Evolutionary conservation across 306 rosid species (phyloP), one percentile per base, ranked within the genome.

Genomic region (Vigna mungo): DNA sequence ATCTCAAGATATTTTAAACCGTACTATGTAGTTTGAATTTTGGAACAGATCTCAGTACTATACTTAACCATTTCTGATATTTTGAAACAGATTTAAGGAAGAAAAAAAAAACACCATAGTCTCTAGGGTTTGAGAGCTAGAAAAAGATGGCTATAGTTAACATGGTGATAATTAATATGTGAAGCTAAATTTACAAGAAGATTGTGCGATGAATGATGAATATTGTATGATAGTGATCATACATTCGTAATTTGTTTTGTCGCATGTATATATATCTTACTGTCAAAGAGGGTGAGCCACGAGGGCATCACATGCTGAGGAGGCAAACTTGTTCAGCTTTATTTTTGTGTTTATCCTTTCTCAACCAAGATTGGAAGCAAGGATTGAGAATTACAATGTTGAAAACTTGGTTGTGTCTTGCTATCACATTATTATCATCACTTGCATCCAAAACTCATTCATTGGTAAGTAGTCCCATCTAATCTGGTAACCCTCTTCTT

Each of bases 221-320:
- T 36, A 36, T 36, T 6, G 8, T 41, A 21, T 8, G 5, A 11
- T 18, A 6, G 8, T n/a, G n/a, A n/a, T 15, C 61, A 12, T 0
- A 4, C 53, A 61, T 32, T 60, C 15, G 56, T 65, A 53, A 39
- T 39, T 21, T 53, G 66, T 17, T 64, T 52, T 54, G 75, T 77
- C 56, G 9, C 18, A 16, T 15, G 17, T 3, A 41, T 20, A 16
- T 48, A 15, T 32, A 15, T 48, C 13, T 72, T 5, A 20, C 51
- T 59, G 58, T 63, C 65, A 7, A 15, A 51, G 5, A 36, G 43
- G 17, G 3, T 18, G 1, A 64, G n/a, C 36, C 36, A 37, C 32
- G 34, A 30, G 73, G 52, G 65, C 5, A 6, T 76, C 73, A 64
- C 73, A 64, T 76, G 80, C 14, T 17, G 30, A 27, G 41, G 32